Conservation (phyloP, 1,139 yeast species). For the Taphrina flavorubra region DNA sequence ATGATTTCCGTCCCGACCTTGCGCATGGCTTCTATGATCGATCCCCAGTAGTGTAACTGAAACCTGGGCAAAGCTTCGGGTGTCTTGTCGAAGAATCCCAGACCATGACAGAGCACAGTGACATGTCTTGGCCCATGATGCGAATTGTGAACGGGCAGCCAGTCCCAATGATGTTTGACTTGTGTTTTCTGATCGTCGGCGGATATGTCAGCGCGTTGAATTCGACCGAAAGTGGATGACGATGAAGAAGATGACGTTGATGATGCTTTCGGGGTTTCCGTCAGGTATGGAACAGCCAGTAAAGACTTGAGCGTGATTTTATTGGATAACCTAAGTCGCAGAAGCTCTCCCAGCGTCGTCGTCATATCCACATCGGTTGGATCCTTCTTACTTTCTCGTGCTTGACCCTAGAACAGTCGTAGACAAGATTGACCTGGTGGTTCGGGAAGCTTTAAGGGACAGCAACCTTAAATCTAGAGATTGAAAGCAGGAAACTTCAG, state of each 20-base stretch:
- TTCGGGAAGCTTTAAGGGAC: too few relatives aligned
- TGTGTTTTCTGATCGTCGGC: conserved; percentile 1
- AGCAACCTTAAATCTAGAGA: too few relatives aligned
- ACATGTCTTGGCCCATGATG: conserved; percentile 38
- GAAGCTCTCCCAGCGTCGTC: conserved; percentile 13
- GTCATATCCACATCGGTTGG: conserved; percentile 21
- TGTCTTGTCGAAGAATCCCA: conserved; percentile 42
- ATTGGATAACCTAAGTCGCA: background rate
- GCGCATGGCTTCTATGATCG: conserved; percentile 64
- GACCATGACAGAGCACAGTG: conserved; percentile 43
- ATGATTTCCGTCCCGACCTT: conserved; percentile 65
- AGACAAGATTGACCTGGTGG: too few relatives aligned
- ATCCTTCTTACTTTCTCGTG: too few relatives aligned
- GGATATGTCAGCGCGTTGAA: conserved; percentile 5
- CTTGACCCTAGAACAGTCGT: too few relatives aligned
- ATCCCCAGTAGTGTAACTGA: conserved; percentile 64
- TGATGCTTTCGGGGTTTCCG: background rate
- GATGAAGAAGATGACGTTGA: too few relatives aligned
- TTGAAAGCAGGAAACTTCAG: too few relatives aligned
- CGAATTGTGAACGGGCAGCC: conserved; percentile 32
- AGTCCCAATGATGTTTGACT: conserved; percentile 17
- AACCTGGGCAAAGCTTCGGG: conserved; percentile 41
- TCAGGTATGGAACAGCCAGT: conserved; percentile 4
- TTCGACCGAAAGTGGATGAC: conserved; percentile 10
- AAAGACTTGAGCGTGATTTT: conserved; percentile 3